Evolutionary conservation across 441 rosid species (phyloP).

Genomic region (Theobroma grandiflorum): DNA sequence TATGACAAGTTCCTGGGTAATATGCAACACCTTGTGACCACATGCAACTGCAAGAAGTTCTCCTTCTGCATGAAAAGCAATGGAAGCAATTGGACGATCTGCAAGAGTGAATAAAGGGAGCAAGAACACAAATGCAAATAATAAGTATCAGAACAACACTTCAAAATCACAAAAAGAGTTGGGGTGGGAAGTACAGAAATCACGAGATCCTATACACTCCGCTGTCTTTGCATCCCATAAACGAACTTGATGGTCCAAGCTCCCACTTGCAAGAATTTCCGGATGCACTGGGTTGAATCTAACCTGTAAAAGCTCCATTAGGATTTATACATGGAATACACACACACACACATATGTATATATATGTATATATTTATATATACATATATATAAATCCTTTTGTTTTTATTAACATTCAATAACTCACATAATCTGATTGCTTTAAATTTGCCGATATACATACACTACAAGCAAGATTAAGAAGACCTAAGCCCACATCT

Average conservation of each 20-base stretch:
- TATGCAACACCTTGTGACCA: conserved; percentile 84
- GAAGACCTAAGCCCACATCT: conserved; percentile 13
- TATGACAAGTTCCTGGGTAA: conserved; percentile 9
- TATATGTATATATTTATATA: no score
- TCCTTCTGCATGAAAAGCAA: conserved; percentile 94
- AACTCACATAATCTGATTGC: conserved; percentile 1
- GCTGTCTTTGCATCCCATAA: conserved; percentile 85
- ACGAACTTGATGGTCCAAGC: conserved; percentile 92
- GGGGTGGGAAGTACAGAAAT: conserved; percentile 68
- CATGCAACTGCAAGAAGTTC: conserved; percentile 94
- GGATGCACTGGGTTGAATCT: conserved; percentile 87
- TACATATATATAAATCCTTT: no score
- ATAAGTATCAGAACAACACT: conserved; percentile 6
- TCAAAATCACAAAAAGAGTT: conserved; percentile 25
- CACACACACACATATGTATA: no score
- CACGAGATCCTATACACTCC: conserved; percentile 80
- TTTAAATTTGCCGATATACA: neutral
- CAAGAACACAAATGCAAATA: neutral
- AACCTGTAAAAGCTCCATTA: conserved; percentile 65
- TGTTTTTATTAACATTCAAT: neutral
- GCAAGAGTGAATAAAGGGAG: conserved; percentile 21
- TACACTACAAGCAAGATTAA: neutral
- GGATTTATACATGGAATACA: conserved; percentile 19
- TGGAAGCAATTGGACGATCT: conserved; percentile 96
- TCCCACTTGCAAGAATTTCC: conserved; percentile 94